Conservation (phyloP, 192 early-diverging fungal genomes). For the Coemansia sp. region DNA sequence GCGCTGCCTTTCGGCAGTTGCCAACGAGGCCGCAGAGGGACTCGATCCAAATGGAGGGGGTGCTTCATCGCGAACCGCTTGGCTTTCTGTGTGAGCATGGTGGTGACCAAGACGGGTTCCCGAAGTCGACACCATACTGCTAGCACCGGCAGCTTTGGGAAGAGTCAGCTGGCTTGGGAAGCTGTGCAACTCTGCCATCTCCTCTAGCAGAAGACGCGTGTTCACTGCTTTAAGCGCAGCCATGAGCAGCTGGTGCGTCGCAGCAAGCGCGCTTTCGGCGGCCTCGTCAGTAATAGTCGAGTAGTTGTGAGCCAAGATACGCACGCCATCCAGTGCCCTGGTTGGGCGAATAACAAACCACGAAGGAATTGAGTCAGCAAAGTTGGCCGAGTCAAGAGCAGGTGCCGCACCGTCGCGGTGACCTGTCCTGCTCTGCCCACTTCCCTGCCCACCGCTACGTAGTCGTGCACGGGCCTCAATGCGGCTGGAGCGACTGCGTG, state of each 20-base stretch:
- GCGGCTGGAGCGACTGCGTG: constrained; percentile 40
- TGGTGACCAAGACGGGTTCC: constrained; percentile 5
- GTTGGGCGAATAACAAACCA: constrained; percentile 51
- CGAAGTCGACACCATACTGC: neutral
- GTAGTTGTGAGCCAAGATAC: constrained; percentile 51
- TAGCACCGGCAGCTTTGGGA: constrained; percentile 13
- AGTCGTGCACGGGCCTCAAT: constrained; percentile 27
- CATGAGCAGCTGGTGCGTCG: constrained; percentile 44
- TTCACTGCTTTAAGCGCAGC: constrained; percentile 45
- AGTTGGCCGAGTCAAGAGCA: constrained; percentile 1
- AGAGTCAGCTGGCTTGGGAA: constrained; percentile 35
- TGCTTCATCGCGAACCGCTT: constrained; percentile 18
- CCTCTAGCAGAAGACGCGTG: constrained; percentile 46
- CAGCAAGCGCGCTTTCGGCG: constrained; percentile 42
- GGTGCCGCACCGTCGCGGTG: neutral
- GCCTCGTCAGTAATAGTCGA: constrained; percentile 34
- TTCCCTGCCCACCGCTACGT: constrained; percentile 22
- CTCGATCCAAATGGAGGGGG: constrained; percentile 1
- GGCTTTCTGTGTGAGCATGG: constrained; percentile 9
- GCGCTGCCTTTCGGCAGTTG: neutral
- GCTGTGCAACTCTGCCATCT: constrained; percentile 43
- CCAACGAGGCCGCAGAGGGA: constrained; percentile 3
- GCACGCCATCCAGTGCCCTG: constrained; percentile 35
- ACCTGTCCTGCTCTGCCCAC: constrained; percentile 6
- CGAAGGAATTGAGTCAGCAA: constrained; percentile 40